Evolutionary conservation across 352 stramenopile species (phyloP), one percentile per base, ranked within the genome.

Genomic region (Lagenidium sp.): DNA sequence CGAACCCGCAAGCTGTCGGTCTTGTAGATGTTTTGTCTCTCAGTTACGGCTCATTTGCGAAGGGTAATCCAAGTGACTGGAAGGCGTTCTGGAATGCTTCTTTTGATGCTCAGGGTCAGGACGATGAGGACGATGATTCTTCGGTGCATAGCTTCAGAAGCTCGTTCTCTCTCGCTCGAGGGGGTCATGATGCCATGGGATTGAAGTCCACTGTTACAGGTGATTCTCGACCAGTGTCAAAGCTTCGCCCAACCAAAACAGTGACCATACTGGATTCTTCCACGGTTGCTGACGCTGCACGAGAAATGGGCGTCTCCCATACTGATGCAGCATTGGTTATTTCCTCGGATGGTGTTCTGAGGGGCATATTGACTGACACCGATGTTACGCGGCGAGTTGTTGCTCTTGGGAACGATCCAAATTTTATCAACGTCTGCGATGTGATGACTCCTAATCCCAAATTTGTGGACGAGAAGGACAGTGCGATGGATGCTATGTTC

Each of bases 291-390:
- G 73, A 96, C 19, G 87, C 96, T 10, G 84, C 82, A 0, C 73
- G 88, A 46, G 82, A 96, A 51, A 93, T 98, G 65, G 78, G 81
- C 21, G 52, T 73, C 21, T 85, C 95, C 22, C 76, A 97, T 46
- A 87, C 85, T 4, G 92, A 97, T 44, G 91, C 94, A 3, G 89
- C 95, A 4, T 68, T 99, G 11, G 82, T 99, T 19, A 88, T 97
- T 44, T 90, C 82, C 20, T 56, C 75, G 3, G 69, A 88, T 35
- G 94, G 94, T 19, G 84, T 74, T 6, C 68, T 99, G 20, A 67
- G 84, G 29, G 95, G 95, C 42, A 99, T 99, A 53, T 68, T 98
- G 36, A 98, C 94, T 11, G 95, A 99, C 38, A 95, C 82, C 12
- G 82, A 95, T 51, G 79, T 95, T 18, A 94, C 82, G 4, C 71